Conservation (phyloP, 1,284 basidiomycete species). For the Leccinum griseonigrum region DNA sequence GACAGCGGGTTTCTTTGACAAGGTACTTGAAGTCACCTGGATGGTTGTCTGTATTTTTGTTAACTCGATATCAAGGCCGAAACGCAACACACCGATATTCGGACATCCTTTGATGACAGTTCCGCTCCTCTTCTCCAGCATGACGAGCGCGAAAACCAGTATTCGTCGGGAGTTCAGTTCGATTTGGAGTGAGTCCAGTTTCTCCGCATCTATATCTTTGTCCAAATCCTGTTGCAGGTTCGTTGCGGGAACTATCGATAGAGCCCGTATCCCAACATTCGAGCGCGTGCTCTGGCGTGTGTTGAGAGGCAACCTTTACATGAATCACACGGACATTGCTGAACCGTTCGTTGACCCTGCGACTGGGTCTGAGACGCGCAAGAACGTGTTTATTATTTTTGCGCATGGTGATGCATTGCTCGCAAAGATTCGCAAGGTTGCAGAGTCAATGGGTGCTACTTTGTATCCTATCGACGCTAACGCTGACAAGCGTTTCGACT, state of each 20-base stretch:
- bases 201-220: neutral
- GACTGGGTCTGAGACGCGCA: slow-evolving; percentile 81
- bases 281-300: slow-evolving; percentile 99
- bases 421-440: slow-evolving; percentile 97
- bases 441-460: slow-evolving; percentile 97
- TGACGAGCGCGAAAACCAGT: slow-evolving; percentile 79
- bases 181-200: slow-evolving; percentile 75
- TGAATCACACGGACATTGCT: slow-evolving; percentile 98
- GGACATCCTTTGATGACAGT: slow-evolving; percentile 91
- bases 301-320: slow-evolving; percentile 96
- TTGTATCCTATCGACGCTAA: slow-evolving; percentile 96
- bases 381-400: slow-evolving; percentile 99
- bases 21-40: slow-evolving; percentile 44
- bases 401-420: slow-evolving; percentile 94
- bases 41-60: neutral
- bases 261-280: slow-evolving; percentile 88
- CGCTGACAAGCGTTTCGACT: slow-evolving; percentile 87
- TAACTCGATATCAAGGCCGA: slow-evolving; percentile 59
- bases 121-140: slow-evolving; percentile 90
- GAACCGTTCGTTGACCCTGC: slow-evolving; percentile 90
- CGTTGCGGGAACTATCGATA: slow-evolving; percentile 95
- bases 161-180: slow-evolving; percentile 57
- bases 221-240: slow-evolving; percentile 52
- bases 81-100: slow-evolving; percentile 74
- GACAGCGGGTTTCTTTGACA: slow-evolving; percentile 96